Evolutionary conservation across 2,329 filamentous ascomycete species (phyloP).

Genomic region (Trichoderma koningii): DNA sequence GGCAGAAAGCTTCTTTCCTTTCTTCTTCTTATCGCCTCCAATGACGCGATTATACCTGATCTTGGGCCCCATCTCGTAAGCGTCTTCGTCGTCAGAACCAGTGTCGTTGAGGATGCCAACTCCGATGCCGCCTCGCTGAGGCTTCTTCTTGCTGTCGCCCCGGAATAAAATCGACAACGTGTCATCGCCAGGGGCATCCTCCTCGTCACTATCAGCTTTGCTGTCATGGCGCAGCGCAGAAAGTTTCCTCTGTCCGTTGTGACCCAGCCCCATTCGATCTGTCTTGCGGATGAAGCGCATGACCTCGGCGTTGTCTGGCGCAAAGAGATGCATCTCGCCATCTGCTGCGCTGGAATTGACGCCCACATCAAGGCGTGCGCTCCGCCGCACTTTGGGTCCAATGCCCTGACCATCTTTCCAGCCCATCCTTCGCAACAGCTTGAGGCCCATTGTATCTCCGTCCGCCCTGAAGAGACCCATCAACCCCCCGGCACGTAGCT

Average conservation of each 20-base stretch:
- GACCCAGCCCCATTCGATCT: conserved; percentile 71
- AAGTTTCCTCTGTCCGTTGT: conserved; percentile 59
- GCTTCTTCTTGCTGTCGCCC: conserved; percentile 54
- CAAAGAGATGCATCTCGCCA: conserved; percentile 70
- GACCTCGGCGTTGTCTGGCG: conserved; percentile 76
- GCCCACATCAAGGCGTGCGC: conserved; percentile 63
- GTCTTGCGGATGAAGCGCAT: conserved; percentile 66
- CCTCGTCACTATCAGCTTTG: conserved; percentile 51
- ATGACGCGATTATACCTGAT: conserved; percentile 85
- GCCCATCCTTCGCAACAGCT: conserved; percentile 86
- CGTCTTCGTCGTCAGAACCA: conserved; percentile 92
- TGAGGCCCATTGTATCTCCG: conserved; percentile 84
- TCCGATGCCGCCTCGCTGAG: conserved; percentile 69
- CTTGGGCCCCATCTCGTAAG: conserved; percentile 86
- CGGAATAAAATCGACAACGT: conserved; percentile 31
- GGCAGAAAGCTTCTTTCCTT: conserved; percentile 52
- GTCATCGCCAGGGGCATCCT: conserved; percentile 34
- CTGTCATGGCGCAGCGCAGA: conserved; percentile 42
- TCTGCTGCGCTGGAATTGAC: conserved; percentile 43
- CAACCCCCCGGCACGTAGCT: conserved; percentile 53
- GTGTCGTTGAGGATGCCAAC: conserved; percentile 89
- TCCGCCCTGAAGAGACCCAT: conserved; percentile 71
- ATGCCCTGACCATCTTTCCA: conserved; percentile 95
- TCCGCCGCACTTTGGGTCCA: conserved; percentile 78
- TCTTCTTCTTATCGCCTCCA: conserved; percentile 80